Percentiles rank a stretch among this genome's conserved stretches.
phyloP scores from a whole-genome alignment of 2,329 filamentous ascomycete species.

The Orbilia blumenaviensis region DNA sequence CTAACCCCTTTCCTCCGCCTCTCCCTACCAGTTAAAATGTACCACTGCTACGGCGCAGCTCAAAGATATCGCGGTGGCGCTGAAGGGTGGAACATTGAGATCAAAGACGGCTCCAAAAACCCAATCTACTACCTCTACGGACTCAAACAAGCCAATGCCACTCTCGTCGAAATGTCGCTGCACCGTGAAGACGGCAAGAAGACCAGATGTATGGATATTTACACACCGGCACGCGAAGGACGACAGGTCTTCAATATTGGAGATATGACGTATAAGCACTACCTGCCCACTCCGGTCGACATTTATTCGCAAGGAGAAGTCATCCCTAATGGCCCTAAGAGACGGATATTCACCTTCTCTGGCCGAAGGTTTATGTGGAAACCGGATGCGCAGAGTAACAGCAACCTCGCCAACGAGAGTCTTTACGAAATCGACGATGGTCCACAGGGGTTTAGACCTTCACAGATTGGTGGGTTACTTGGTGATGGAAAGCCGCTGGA shows the following conservation, averaged over 20 bases:
- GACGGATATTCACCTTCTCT: constrained; percentile 49
- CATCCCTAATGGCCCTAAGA: constrained; percentile 30
- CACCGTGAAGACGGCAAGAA: constrained; percentile 52
- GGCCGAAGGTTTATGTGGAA: constrained; percentile 48
- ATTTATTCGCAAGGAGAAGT: constrained; percentile 45
- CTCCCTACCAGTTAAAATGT: constrained; percentile 46
- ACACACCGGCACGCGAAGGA: constrained; percentile 38
- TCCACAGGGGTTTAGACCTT: constrained; percentile 27
- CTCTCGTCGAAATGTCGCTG: constrained; percentile 47
- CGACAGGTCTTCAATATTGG: constrained; percentile 37
- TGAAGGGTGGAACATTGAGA: constrained; percentile 51
- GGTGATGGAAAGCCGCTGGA: constrained; percentile 47
- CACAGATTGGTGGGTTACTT: constrained; percentile 28
- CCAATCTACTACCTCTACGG: constrained; percentile 51
- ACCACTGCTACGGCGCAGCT: constrained; percentile 49
- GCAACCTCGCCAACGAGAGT: constrained; percentile 34
- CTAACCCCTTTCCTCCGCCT: constrained; percentile 43
- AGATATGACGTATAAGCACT: constrained; percentile 50
- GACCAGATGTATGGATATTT: constrained; percentile 49
- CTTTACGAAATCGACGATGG: constrained; percentile 50
- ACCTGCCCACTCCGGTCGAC: constrained; percentile 43
- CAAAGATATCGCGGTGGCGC: constrained; percentile 46
- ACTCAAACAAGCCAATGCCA: constrained; percentile 43
- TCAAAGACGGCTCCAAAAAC: constrained; percentile 50
- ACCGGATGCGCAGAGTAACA: constrained; percentile 35